phyloP scores from a whole-genome alignment of 2,329 filamentous ascomycete species.

The Tolypocladium nubicola region DNA sequence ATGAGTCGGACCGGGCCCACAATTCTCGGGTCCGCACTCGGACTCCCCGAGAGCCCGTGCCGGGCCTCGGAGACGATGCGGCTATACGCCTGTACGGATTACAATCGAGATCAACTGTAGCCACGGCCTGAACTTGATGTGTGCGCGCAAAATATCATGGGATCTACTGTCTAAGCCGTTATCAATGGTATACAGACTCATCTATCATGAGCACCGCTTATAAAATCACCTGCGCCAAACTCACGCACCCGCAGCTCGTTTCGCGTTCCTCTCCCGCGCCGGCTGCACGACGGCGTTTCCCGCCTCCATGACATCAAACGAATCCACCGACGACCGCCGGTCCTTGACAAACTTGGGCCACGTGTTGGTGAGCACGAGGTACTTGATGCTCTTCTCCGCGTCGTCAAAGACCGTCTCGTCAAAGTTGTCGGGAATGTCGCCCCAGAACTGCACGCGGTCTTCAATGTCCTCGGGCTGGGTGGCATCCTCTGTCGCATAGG shows the following conservation, averaged over 20 bases:
- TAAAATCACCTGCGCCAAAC: neutral
- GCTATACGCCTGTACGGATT: no score
- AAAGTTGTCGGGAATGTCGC: constrained; percentile 37
- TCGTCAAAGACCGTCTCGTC: constrained; percentile 44
- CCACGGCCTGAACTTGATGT: neutral
- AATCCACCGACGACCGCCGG: constrained; percentile 12
- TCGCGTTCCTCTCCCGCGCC: neutral
- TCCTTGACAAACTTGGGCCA: constrained; percentile 49
- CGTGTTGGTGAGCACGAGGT: constrained; percentile 57
- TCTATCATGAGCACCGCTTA: neutral
- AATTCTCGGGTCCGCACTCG: neutral
- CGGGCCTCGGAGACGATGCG: neutral
- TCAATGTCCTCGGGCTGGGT: neutral
- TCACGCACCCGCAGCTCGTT: neutral
- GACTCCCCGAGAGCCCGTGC: neutral
- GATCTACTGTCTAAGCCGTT: neutral
- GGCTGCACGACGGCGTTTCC: constrained; percentile 2
- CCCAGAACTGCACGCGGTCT: constrained; percentile 19
- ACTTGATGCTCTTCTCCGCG: constrained; percentile 51
- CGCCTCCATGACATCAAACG: constrained; percentile 5
- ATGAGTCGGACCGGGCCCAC: neutral
- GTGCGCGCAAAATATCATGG: no score
- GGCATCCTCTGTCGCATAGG: no score
- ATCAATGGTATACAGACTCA: neutral
- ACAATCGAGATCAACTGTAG: neutral